Evolutionary conservation across 176 grass and related monocot species (phyloP).

Genomic region (Rhynchospora pubera): DNA sequence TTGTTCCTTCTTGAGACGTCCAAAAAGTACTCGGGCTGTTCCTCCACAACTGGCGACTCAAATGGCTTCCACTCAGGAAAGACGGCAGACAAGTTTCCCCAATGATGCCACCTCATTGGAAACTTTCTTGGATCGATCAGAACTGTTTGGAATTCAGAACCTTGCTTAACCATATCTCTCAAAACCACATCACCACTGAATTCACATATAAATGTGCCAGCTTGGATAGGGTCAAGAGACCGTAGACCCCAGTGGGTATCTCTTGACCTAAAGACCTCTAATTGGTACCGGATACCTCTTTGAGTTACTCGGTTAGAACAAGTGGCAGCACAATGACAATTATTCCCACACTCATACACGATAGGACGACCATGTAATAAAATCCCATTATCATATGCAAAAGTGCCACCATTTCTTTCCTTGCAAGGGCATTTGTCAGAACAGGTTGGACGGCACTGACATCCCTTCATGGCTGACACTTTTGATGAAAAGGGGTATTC

Average conservation of each 20-base stretch:
- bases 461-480: slow-evolving; percentile 15
- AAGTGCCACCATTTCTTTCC: slow-evolving; percentile 35
- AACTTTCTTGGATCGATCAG: slow-evolving; percentile 43
- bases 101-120: slow-evolving; percentile 52
- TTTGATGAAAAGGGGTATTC: slow-evolving; percentile 19
- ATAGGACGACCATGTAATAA: slow-evolving; percentile 48
- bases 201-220: slow-evolving; percentile 64
- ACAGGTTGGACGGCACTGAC: slow-evolving; percentile 26
- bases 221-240: slow-evolving; percentile 53
- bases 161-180: neutral
- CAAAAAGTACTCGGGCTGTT: slow-evolving; percentile 31
- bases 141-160: neutral
- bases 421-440: slow-evolving; percentile 34
- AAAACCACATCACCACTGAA: slow-evolving; percentile 40
- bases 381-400: slow-evolving; percentile 34
- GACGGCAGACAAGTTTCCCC: slow-evolving; percentile 45
- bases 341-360: slow-evolving; percentile 62
- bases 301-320: slow-evolving; percentile 57
- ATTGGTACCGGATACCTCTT: slow-evolving; percentile 49
- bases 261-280: slow-evolving; percentile 65
- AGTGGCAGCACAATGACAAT: slow-evolving; percentile 37
- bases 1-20: slow-evolving; percentile 51
- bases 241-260: slow-evolving; percentile 65
- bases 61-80: slow-evolving; percentile 10
- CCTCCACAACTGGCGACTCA: neutral